phyloP scores from a whole-genome alignment of 2,329 filamentous ascomycete genomes.

The Pyrenochaeta sp. region DNA sequence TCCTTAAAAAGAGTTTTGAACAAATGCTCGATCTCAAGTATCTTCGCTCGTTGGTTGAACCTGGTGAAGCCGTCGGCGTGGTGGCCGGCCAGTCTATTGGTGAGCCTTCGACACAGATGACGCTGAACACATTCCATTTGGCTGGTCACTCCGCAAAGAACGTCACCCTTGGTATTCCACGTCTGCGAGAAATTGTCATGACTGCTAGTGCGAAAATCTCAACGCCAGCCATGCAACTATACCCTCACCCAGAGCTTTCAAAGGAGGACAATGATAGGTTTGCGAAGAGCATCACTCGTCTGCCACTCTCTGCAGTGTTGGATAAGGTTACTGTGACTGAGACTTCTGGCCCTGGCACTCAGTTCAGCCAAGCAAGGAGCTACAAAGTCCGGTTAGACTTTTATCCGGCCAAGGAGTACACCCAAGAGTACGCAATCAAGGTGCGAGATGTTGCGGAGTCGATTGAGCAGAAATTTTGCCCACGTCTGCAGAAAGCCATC shows the following conservation, averaged over 20 bases:
- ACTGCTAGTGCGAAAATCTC: conserved; percentile 89
- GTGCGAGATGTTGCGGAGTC: conserved; percentile 79
- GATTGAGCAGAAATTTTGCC: conserved; percentile 82
- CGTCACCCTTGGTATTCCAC: conserved; percentile 97
- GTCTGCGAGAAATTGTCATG: conserved; percentile 97
- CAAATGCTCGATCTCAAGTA: conserved; percentile 91
- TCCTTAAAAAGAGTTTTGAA: conserved; percentile 74
- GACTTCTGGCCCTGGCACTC: conserved; percentile 74
- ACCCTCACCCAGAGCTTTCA: conserved; percentile 76
- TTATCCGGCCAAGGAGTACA: conserved; percentile 86
- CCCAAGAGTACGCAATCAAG: conserved; percentile 82
- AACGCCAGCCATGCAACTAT: conserved; percentile 88
- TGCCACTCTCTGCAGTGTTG: conserved; percentile 83
- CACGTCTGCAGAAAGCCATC: conserved; percentile 73
- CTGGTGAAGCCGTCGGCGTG: conserved; percentile 95
- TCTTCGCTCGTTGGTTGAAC: conserved; percentile 87
- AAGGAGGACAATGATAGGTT: conserved; percentile 77
- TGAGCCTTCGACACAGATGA: conserved; percentile 99
- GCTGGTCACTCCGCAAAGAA: conserved; percentile 98
- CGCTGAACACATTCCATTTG: conserved; percentile 98
- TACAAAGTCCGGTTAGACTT: conserved; percentile 85
- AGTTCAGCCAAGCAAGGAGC: conserved; percentile 77
- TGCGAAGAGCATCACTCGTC: conserved; percentile 87
- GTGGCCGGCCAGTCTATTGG: conserved; percentile 96
- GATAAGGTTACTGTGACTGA: conserved; percentile 85